A percentile compares a stretch with the other conserved stretches of the same genome.
phyloP scores from a whole-genome alignment of 176 grass and related monocot genomes.

The Dactylis glomerata region DNA sequence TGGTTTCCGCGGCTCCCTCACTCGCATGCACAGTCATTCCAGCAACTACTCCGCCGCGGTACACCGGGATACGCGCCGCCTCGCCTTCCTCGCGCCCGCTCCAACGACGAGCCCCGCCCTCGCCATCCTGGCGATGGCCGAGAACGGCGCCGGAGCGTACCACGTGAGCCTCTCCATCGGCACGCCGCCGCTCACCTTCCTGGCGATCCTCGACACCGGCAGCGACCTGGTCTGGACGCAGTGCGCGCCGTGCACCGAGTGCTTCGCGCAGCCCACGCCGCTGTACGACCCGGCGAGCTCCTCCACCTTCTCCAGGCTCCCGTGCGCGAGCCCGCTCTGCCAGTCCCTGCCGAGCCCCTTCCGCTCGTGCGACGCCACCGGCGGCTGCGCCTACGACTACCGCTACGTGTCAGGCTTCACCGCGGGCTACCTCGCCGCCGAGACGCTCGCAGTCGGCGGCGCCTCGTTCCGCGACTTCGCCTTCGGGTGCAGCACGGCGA shows the following conservation, averaged over 20 bases:
- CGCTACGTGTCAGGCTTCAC: constrained; percentile 35
- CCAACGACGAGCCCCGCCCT: neutral
- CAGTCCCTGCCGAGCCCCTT: neutral
- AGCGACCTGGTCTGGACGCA: constrained; percentile 67
- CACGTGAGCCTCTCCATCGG: constrained; percentile 49
- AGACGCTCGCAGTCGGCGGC: constrained; percentile 26
- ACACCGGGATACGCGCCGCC: constrained; percentile 18
- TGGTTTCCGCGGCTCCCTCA: constrained; percentile 31
- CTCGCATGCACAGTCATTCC: neutral
- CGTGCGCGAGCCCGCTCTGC: constrained; percentile 29
- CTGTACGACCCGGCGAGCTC: constrained; percentile 45
- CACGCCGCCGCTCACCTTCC: constrained; percentile 39
- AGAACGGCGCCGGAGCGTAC: constrained; percentile 35
- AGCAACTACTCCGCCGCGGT: neutral
- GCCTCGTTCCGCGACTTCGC: constrained; percentile 9
- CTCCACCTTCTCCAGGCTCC: constrained; percentile 31
- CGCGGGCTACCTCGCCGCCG: constrained; percentile 38
- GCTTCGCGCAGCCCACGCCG: constrained; percentile 44
- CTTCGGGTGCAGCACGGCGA: constrained; percentile 57
- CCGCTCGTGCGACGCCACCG: constrained; percentile 26
- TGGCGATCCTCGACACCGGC: constrained; percentile 40
- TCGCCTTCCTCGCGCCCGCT: neutral
- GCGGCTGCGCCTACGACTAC: constrained; percentile 50
- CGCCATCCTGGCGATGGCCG: neutral
- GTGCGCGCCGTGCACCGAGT: constrained; percentile 40